Evolutionary conservation across 208 protist genomes (phyloP), one percentile per base, ranked within the genome.

Genomic region (Phytomonas francai): DNA sequence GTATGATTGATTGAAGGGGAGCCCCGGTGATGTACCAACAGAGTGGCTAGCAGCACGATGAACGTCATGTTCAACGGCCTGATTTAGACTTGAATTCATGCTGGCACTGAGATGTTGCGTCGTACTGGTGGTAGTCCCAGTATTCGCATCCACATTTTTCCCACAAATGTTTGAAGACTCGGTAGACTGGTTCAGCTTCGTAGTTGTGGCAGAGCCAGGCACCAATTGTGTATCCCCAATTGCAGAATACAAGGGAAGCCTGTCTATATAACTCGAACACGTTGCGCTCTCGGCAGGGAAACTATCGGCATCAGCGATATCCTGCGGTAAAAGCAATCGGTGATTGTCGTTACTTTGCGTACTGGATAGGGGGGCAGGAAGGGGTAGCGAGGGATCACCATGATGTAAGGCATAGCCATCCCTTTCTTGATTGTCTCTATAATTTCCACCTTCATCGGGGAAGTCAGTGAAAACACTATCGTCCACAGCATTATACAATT

Each of bases 401-500:
- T 54, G 11, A 25, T 54, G 19, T 25, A 19, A 30, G 39, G 27
- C 25, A 63, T 33, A 51, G n/a, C 30, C 63, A 7, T 60, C 70
- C 28, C 25, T 42, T 8, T 62, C 67, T 19, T 65, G 65, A 57
- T 33, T 36, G 33, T 28, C 65, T 49, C 31, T 51, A 12, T 42
- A 63, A 59, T 61, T 57, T 31, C 54, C 64, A 60, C 22, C 80
- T 42, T 54, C 68, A 34, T 62, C 69, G 22, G 63, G 73, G 65
- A 84, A 72, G 69, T 88, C 72, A 57, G 88, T 84, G 59, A 94
- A 92, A 16, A 92, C 75, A 64, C 73, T 85, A 72, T 94, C 76
- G 65, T 92, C 89, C 32, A 65, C 80, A 22, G 84, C 77, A 66
- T 91, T 79, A 65, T 87, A 84, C 60, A 91, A 70, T 51, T 81